These are phyloP conservation scores for Colletotrichum tabaci DNA, from an alignment of 2,329 filamentous ascomycete species.

Conservation along the genomic window DNA sequence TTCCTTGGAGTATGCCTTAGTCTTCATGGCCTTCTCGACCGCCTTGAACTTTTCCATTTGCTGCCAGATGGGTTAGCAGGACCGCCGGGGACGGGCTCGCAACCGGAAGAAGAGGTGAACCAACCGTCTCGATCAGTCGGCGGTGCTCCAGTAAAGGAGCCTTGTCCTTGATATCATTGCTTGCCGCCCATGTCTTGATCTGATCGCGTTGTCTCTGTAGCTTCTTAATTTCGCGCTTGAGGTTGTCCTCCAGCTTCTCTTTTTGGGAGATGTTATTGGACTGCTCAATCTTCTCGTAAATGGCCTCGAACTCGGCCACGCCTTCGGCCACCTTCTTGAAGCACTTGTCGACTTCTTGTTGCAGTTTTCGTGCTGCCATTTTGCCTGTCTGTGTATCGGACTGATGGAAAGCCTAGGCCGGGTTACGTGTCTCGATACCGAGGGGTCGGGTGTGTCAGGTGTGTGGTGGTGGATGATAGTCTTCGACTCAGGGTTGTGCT, in stretches of 20 bases:
- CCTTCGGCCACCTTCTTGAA: constrained; percentile 99
- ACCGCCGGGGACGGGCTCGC: constrained; percentile 38
- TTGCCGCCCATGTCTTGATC: constrained; percentile 99
- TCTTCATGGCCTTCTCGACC: constrained; percentile 99
- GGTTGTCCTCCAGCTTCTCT: constrained; percentile 96
- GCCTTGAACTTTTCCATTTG: constrained; percentile 99
- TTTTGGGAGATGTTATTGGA: constrained; percentile 95
- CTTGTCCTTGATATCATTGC: constrained; percentile 99
- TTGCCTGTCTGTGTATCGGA: constrained; percentile 51
- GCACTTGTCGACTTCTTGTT: constrained; percentile 99
- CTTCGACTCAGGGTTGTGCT: constrained; percentile 24
- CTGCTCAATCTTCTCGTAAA: constrained; percentile 98
- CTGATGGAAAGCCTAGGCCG: constrained; percentile 7
- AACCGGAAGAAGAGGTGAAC: constrained; percentile 51
- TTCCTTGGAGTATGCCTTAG: constrained; percentile 99
- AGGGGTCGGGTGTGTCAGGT: constrained; percentile 25
- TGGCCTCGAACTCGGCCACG: constrained; percentile 90
- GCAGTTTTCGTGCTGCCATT: constrained; percentile 96
- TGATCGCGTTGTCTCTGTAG: constrained; percentile 96
- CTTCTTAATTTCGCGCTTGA: constrained; percentile 99
- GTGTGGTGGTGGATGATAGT: constrained; percentile 18
- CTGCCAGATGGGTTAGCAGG: constrained; percentile 61
- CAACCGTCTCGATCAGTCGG: constrained; percentile 96
- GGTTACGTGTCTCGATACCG: constrained; percentile 24
- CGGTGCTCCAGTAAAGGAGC: constrained; percentile 92